Base-by-base conservation (phyloP, 1,284 basidiomycete species). In the Gymnopus androsaceus region DNA sequence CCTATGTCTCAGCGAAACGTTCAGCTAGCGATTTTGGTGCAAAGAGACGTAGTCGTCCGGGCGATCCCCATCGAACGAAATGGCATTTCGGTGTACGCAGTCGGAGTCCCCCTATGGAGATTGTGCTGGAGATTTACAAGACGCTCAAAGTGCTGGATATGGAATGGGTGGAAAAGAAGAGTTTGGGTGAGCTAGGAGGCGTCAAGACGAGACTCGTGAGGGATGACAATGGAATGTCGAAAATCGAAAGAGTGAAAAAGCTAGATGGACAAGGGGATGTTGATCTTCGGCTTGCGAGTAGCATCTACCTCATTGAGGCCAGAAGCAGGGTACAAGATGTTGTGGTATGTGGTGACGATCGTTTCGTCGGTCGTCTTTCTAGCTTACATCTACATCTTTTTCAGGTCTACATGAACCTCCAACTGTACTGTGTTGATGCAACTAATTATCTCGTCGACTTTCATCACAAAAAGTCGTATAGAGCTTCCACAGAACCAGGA, bases 41-140 rank as follows among this genome's bases (percentile, higher is more conserved):
- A n/a, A n/a, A n/a, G n/a, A n/a, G n/a, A n/a, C 54, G 45, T 36
- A 34, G 41, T 30, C 54, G 45, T 5, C 45, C 49, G 28, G 53
- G 53, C 9, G 53, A 83, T 64, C 81, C 83, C n/a, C n/a, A n/a
- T 62, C 80, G 84, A 60, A 91, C 89, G 12, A 90, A 89, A 67
- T 99, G 97, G 97, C 97, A 99, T 71, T 99, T 98, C 68, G 96
- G 97, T 4, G 99, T 99, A 44, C 84, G 96, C 34, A 95, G 92
- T 62, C 83, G 95, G 55, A 94, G 90, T 57, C 94, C 95, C 42
- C 96, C 96, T 17, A 97, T 98, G 94, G 96, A 98, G 71, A 96
- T 99, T 44, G 98, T 99, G 95, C 77, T 98, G 23, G 96, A 98
- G 79, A 97, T 99, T 56, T 99, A 99, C 75, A 81, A 93, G 59